These are phyloP conservation scores for Puccinia novopanici DNA, from an alignment of 1,284 basidiomycete species.

Conservation along the genomic window DNA sequence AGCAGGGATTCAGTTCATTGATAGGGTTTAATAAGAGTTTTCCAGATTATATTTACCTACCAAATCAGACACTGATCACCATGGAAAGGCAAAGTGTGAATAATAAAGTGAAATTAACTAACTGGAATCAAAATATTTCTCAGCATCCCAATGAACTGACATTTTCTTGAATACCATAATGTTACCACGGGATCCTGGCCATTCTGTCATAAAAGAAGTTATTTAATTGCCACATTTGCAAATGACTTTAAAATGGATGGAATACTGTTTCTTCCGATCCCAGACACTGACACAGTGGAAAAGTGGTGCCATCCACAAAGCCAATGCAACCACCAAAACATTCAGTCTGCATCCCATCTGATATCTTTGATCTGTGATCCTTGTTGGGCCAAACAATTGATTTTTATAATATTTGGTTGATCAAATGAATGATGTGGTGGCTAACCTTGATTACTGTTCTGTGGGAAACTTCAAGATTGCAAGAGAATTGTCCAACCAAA, in stretches of 20 bases:
- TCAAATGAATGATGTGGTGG: background rate
- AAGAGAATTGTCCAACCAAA: background rate
- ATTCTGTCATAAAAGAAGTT: background rate
- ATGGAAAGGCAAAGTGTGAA: too few relatives aligned
- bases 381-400: background rate
- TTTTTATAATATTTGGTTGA: background rate
- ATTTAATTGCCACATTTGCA: background rate
- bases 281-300: background rate
- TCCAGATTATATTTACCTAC: too few relatives aligned
- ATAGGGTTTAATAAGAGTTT: background rate
- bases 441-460: slow-evolving; percentile 13
- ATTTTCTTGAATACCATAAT: slow-evolving; percentile 4
- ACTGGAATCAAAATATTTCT: background rate
- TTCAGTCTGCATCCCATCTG: too few relatives aligned
- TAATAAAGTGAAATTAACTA: too few relatives aligned
- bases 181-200: background rate
- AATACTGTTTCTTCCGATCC: background rate
- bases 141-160: background rate
- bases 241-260: background rate
- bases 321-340: too few relatives aligned
- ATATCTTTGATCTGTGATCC: background rate
- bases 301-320: too few relatives aligned
- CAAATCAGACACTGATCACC: too few relatives aligned
- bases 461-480: slow-evolving; percentile 1
- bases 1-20: background rate